Evolutionary conservation across 495 filamentous ascomycete genomes (phyloP).

Genomic region (Melanomma pulvis-pyrius): DNA sequence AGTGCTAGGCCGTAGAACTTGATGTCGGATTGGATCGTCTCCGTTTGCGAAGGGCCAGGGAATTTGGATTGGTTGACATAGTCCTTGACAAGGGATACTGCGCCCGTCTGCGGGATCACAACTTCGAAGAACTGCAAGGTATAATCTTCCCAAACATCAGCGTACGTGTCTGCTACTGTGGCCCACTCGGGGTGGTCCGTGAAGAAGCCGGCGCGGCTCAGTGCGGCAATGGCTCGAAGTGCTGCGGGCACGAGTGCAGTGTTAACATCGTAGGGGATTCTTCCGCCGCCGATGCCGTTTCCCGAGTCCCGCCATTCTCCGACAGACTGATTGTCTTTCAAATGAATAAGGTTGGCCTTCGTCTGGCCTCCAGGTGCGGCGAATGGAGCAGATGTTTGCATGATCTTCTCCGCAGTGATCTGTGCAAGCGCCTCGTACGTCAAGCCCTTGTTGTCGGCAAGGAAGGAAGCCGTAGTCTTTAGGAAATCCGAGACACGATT

Average conservation of each 20-base stretch:
- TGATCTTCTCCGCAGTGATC: constrained; percentile 59
- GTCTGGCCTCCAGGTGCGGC: constrained; percentile 51
- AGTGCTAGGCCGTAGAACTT: constrained; percentile 61
- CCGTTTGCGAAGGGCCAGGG: constrained; percentile 47
- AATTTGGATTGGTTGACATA: constrained; percentile 53
- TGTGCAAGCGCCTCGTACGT: constrained; percentile 57
- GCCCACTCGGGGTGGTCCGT: constrained; percentile 54
- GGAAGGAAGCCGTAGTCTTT: constrained; percentile 49
- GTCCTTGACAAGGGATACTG: constrained; percentile 50
- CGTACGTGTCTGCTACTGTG: constrained; percentile 52
- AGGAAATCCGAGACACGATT: constrained; percentile 53
- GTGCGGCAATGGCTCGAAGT: constrained; percentile 57
- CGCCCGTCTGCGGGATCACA: constrained; percentile 48
- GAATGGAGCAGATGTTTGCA: constrained; percentile 60
- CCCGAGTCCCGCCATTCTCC: constrained; percentile 67
- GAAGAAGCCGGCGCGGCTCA: constrained; percentile 56
- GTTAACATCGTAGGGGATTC: constrained; percentile 69
- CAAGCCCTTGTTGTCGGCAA: constrained; percentile 54
- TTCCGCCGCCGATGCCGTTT: constrained; percentile 64
- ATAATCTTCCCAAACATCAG: constrained; percentile 64
- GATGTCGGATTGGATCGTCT: constrained; percentile 51
- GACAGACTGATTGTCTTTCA: constrained; percentile 59
- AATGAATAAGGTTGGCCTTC: constrained; percentile 58
- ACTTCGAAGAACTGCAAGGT: constrained; percentile 63
- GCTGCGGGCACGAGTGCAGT: constrained; percentile 65